phyloP scores from a whole-genome alignment of 768 basidiomycete species.

The Tylopilus rubrobrunneus region DNA sequence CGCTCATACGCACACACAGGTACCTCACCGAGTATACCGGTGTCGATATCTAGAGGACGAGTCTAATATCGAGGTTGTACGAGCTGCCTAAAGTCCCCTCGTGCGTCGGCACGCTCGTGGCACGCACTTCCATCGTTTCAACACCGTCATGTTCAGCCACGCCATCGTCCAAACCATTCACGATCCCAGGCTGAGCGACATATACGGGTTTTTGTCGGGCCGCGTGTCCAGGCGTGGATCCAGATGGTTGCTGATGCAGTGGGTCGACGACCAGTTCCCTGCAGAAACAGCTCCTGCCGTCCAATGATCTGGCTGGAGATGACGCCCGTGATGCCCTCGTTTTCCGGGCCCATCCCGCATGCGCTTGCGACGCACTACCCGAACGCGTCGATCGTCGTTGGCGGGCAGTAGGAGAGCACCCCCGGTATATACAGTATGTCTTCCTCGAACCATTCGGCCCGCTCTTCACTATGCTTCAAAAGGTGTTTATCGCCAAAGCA shows the following conservation, averaged over 20 bases:
- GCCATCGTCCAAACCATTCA: constrained; percentile 34
- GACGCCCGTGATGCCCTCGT: constrained; percentile 40
- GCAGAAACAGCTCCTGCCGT: constrained; percentile 34
- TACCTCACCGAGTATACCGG: too few relatives aligned
- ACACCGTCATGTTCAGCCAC: constrained; percentile 3
- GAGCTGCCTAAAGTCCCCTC: too few relatives aligned
- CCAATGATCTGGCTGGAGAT: constrained; percentile 40
- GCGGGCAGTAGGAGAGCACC: constrained; percentile 35
- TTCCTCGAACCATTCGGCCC: constrained; percentile 41
- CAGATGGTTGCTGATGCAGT: constrained; percentile 32
- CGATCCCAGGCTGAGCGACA: constrained; percentile 35
- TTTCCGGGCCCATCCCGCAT: constrained; percentile 39
- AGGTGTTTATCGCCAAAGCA: constrained; percentile 34
- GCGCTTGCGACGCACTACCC: constrained; percentile 30
- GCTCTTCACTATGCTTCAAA: constrained; percentile 34
- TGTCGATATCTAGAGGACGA: too few relatives aligned
- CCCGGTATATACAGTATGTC: constrained; percentile 26
- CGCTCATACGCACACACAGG: too few relatives aligned
- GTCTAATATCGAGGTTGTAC: too few relatives aligned
- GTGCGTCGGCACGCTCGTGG: too few relatives aligned
- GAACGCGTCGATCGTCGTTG: constrained; percentile 33
- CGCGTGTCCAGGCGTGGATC: constrained; percentile 15
- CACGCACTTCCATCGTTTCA: too few relatives aligned
- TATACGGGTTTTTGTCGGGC: constrained; percentile 35
- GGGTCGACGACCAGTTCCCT: constrained; percentile 38